Evolutionary conservation across 345 rosid genomes (phyloP).

Genomic region (Salix dunnii): DNA sequence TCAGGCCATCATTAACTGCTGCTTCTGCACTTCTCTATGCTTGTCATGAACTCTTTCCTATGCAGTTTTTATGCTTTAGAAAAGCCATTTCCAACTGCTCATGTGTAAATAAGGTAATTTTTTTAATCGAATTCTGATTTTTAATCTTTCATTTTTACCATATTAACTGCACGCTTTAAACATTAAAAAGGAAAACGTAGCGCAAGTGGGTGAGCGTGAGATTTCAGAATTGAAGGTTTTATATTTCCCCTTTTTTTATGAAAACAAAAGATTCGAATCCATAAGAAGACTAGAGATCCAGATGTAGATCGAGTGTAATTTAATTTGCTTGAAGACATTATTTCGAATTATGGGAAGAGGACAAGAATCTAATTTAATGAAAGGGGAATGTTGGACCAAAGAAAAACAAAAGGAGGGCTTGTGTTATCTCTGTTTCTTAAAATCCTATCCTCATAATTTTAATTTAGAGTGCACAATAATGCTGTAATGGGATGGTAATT

Average conservation of each 20-base stretch:
- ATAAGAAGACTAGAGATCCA: no score
- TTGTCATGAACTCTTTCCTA: conserved; percentile 53
- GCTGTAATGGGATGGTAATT: background rate
- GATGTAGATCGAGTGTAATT: no score
- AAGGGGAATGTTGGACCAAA: no score
- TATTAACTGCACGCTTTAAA: background rate
- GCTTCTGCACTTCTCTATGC: conserved; percentile 69
- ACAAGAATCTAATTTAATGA: no score
- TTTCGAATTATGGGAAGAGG: no score
- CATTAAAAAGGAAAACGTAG: background rate
- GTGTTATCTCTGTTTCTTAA: no score
- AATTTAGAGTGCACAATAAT: no score
- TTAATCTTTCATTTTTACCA: background rate
- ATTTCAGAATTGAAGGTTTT: background rate
- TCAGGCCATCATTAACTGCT: conserved; percentile 73
- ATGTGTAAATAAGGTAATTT: conserved; percentile 56
- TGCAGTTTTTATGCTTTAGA: conserved; percentile 43
- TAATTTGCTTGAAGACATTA: no score
- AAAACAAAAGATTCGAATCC: no score
- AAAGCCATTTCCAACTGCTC: conserved; percentile 44
- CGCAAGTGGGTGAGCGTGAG: background rate
- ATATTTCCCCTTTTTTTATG: no score
- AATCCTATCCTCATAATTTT: no score
- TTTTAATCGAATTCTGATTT: background rate
- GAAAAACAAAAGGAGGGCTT: no score